These are phyloP conservation scores for Epithemia pelagica DNA, from an alignment of 108 stramenopile species.

Conservation along the genomic window DNA sequence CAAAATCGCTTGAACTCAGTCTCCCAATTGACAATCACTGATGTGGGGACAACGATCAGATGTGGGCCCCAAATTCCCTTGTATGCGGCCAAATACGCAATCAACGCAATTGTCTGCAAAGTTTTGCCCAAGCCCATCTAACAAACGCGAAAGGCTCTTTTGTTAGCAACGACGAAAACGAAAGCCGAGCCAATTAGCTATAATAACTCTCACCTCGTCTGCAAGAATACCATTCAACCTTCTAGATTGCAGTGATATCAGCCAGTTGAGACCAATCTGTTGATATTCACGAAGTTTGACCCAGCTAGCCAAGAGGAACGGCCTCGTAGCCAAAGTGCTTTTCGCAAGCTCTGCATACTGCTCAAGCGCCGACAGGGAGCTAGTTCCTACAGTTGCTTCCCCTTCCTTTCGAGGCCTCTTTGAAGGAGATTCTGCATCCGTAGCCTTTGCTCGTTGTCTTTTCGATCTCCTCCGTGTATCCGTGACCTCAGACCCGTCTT, in stretches of 20 bases:
- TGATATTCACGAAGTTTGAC: slow-evolving; percentile 92
- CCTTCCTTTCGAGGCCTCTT: too few species aligned
- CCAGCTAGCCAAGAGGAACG: slow-evolving; percentile 68
- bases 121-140: slow-evolving; percentile 75
- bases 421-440: slow-evolving; percentile 1
- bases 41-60: slow-evolving; percentile 95
- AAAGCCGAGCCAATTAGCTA: background rate
- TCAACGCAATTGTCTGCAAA: slow-evolving; percentile 91
- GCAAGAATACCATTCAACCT: slow-evolving; percentile 98
- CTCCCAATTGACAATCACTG: slow-evolving; percentile 98
- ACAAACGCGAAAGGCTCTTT: slow-evolving; percentile 26
- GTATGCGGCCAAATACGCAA: slow-evolving; percentile 89
- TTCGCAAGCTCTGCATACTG: slow-evolving; percentile 51
- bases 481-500: background rate
- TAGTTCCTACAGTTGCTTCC: too few species aligned
- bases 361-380: slow-evolving; percentile 22
- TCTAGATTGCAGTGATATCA: slow-evolving; percentile 89
- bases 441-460: background rate
- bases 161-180: slow-evolving; percentile 1
- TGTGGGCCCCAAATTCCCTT: slow-evolving; percentile 99
- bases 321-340: slow-evolving; percentile 58
- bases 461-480: background rate
- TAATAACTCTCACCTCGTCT: slow-evolving; percentile 57
- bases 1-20: slow-evolving; percentile 93
- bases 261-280: slow-evolving; percentile 94